A percentile compares a stretch with the other conserved stretches of the same genome.
These are phyloP conservation scores for Leishmania major DNA, from an alignment of 208 protist genomes.

Conservation along the genomic window DNA sequence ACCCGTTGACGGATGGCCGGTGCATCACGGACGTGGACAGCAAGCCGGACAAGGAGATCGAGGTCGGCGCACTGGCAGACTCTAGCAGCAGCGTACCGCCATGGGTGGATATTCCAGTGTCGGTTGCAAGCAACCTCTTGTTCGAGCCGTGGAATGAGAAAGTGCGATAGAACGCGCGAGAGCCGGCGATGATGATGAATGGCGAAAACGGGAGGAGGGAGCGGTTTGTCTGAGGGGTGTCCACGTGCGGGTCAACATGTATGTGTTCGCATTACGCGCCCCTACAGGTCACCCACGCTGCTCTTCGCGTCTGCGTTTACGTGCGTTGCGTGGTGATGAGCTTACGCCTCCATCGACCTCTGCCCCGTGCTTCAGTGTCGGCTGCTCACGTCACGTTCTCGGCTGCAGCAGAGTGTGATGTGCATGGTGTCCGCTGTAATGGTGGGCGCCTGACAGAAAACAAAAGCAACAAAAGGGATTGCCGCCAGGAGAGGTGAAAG, in stretches of 20 bases:
- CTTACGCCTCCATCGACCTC: not conserved
- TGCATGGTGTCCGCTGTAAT: not conserved
- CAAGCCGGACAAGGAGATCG: conserved; percentile 53
- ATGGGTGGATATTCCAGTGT: conserved; percentile 83
- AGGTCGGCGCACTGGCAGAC: conserved; percentile 54
- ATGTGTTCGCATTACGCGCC: not conserved
- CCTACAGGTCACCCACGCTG: not conserved
- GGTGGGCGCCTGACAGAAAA: not conserved
- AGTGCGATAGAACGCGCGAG: conserved; percentile 8
- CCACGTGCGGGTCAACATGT: not conserved
- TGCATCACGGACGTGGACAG: conserved; percentile 75
- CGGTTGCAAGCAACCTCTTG: conserved; percentile 71
- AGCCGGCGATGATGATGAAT: not conserved
- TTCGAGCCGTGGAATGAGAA: conserved; percentile 84
- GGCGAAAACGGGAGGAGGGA: too few relatives aligned
- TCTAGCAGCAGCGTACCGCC: conserved; percentile 71
- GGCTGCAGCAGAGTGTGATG: not conserved
- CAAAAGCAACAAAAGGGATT: not conserved
- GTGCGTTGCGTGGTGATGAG: not conserved
- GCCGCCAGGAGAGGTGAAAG: not conserved
- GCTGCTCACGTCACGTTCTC: not conserved
- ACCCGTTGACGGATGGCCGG: conserved; percentile 74
- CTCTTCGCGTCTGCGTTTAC: not conserved
- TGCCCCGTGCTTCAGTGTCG: not conserved
- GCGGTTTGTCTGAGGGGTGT: not conserved